Evolutionary conservation across 192 early-diverging fungal species (phyloP), one percentile per base, ranked within the genome.

Genomic region (Oehlia diaphana): DNA sequence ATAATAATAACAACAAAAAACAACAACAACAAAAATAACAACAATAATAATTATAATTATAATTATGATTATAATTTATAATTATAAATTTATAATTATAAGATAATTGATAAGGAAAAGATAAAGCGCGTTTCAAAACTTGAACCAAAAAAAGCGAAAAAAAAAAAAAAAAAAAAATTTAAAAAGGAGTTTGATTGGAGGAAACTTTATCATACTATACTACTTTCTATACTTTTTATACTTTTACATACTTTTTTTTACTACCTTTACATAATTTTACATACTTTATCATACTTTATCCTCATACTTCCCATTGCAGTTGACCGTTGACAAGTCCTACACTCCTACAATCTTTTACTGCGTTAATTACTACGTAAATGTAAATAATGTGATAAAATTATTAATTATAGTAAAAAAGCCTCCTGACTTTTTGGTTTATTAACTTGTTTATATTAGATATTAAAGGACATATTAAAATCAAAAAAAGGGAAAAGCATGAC

Each of bases 381-480:
- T 19, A 58, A 19, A 16, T 19, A 58, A 5, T 58, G 50, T 16
- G 50, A 19, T 58, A n/a, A 16, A 19, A 19, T 4, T 58, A 58
- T 58, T 58, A 58, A 58, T 58, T 58, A 58, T 58, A 58, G 50
- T 58, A n/a, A 58, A 58, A 58, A 58, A 58, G 53, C 53, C 53
- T 58, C 53, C 53, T 58, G 53, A 58, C 5, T 58, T 58, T 58
- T 31, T 31, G 28, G 28, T 31, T 31, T 31, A 31, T 31, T 58
- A 19, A 12, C 53, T 19, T 58, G 53, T 58, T 58, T 58, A 58
- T 19, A 16, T 58, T 58, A 6, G 53, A 19, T 58, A 58, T 58
- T 58, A 58, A 58, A 58, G 53, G 53, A 58, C 16, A 21, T 58
- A 58, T 58, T 58, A 58, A 58, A 58, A 19, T 14, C 19, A 21